Evolutionary conservation across 2,329 filamentous ascomycete species (phyloP).

Genomic region (Verticillium tricorpus): DNA sequence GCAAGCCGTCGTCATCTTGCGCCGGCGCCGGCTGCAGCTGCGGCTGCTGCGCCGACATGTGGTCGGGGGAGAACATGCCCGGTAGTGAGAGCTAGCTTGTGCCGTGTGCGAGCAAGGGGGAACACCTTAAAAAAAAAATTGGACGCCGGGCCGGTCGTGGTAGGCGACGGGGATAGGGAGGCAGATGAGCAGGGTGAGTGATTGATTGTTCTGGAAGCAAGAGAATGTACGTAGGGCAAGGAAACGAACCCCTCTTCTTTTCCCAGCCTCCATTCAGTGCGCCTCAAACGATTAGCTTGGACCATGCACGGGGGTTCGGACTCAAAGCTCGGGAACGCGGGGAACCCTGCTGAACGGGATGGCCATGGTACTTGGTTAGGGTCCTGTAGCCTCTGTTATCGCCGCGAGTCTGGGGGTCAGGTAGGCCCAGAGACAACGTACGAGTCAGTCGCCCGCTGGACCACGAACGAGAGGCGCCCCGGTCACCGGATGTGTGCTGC

Average conservation of each 20-base stretch:
- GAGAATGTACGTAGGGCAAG: not conserved
- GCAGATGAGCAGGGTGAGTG: not conserved
- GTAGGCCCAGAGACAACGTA: not conserved
- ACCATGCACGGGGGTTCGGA: not conserved
- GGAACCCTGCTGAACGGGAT: not conserved
- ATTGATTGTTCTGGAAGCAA: not conserved
- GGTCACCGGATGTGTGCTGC: not conserved
- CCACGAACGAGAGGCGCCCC: not conserved
- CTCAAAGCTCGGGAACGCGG: not conserved
- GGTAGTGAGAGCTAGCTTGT: not conserved
- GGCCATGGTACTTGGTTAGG: not conserved
- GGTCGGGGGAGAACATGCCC: not conserved
- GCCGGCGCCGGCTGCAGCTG: not conserved
- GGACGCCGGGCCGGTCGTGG: not conserved
- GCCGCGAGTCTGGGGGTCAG: not conserved
- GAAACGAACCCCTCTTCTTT: not conserved
- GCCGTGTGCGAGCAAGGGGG: not conserved
- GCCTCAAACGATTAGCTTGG: not conserved
- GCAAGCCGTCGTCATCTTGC: not conserved
- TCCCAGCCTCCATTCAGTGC: not conserved
- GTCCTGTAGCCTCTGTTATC: not conserved
- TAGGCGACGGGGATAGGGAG: not conserved
- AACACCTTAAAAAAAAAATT: too few species aligned
- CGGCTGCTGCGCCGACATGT: not conserved
- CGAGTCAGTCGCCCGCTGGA: not conserved